These are phyloP conservation scores for Andrographis paniculata DNA, from an alignment of 305 asterid species.

Conservation along the genomic window DNA sequence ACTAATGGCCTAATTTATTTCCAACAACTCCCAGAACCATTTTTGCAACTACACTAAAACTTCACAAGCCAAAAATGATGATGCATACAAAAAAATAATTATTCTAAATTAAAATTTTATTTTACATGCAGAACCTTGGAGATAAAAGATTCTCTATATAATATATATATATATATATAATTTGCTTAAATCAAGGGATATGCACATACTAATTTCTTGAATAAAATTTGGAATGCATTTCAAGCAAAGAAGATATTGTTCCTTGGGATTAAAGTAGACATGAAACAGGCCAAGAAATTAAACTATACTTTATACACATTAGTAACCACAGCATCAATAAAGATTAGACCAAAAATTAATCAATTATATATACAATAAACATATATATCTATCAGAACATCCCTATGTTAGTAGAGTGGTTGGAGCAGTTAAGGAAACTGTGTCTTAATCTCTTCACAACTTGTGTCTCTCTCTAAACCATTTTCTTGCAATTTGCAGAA, in stretches of 20 bases:
- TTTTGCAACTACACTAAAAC: neutral
- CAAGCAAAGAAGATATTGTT: too few species aligned
- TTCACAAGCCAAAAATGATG: neutral
- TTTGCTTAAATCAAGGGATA: too few species aligned
- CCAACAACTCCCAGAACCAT: conserved; percentile 37
- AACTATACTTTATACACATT: neutral
- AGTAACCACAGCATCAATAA: conserved; percentile 9
- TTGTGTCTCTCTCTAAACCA: neutral
- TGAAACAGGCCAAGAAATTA: conserved; percentile 23
- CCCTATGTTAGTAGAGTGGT: conserved; percentile 69
- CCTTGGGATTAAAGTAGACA: too few species aligned
- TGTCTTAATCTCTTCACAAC: conserved; percentile 26
- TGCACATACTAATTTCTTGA: too few species aligned
- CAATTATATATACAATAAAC: too few species aligned
- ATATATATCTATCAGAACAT: neutral
- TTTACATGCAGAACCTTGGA: too few species aligned
- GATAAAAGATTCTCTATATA: too few species aligned
- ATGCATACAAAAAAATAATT: neutral
- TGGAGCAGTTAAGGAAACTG: conserved; percentile 70
- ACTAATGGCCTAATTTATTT: conserved; percentile 34
- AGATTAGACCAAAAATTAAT: conserved; percentile 34
- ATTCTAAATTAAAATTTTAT: neutral
- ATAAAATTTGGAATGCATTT: too few species aligned
- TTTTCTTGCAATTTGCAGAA: conserved; percentile 14
- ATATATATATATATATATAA: too few species aligned